phyloP scores from a whole-genome alignment of 106 monocot genomes.

The Triglochin maritima region DNA sequence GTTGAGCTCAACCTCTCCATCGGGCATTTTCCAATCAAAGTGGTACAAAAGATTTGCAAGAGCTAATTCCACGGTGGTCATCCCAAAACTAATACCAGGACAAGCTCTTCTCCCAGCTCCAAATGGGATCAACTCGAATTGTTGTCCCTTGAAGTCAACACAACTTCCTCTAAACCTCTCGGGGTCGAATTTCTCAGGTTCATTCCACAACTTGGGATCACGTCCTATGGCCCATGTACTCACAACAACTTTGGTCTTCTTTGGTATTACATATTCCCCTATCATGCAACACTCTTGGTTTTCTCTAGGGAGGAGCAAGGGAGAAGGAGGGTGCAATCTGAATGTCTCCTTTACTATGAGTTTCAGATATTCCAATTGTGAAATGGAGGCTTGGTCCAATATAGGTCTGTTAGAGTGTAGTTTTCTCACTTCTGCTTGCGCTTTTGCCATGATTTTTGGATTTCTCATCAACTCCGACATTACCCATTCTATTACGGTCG shows the following conservation, averaged over 20 bases:
- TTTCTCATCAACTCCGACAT: background rate
- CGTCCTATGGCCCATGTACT: no score
- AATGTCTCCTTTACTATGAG: constrained; percentile 1
- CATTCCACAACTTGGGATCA: no score
- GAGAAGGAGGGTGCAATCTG: background rate
- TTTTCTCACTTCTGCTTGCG: background rate
- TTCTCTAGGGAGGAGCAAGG: background rate
- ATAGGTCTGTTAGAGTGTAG: background rate
- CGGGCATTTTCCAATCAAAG: no score
- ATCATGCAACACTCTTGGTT: background rate
- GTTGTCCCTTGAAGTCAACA: no score
- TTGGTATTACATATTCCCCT: background rate
- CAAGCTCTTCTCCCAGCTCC: no score
- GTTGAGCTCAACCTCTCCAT: no score
- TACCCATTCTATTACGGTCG: background rate
- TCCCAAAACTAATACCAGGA: no score
- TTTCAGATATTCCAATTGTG: background rate
- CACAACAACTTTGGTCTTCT: background rate
- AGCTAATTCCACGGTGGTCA: no score
- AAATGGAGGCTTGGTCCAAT: background rate
- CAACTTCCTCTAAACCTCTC: no score
- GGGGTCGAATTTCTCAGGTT: no score
- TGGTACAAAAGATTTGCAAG: no score
- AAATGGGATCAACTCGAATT: no score
- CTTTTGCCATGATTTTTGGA: background rate